phyloP scores from a whole-genome alignment of 805 yeast genomes.

The Ogataea paraovalis region DNA sequence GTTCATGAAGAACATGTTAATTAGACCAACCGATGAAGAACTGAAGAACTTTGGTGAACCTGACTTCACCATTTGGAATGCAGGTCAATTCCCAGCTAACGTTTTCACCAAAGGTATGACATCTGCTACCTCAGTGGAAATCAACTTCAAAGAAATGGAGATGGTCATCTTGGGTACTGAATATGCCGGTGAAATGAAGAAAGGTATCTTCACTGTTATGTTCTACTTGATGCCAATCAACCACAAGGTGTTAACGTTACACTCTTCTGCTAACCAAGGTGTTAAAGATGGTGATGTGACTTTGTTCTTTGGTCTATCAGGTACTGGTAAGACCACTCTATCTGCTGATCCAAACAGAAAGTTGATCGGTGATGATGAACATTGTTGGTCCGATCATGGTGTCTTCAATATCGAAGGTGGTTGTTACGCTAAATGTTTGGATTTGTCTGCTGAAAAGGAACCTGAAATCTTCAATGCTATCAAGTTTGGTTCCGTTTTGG shows the following conservation, averaged over 20 bases:
- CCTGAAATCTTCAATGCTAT: constrained; percentile 97
- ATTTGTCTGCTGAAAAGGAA: constrained; percentile 84
- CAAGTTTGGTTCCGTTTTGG: constrained; percentile 90
- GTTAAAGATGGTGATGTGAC: constrained; percentile 77
- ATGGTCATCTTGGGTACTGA: constrained; percentile 98
- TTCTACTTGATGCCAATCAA: constrained; percentile 96
- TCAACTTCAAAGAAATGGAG: constrained; percentile 96
- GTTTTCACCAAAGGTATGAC: constrained; percentile 96
- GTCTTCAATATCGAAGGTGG: constrained; percentile 99
- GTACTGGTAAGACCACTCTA: constrained; percentile 97
- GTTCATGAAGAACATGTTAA: constrained; percentile 97
- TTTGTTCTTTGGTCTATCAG: constrained; percentile 92
- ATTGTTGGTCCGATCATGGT: constrained; percentile 98
- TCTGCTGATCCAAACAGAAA: constrained; percentile 93
- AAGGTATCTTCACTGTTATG: constrained; percentile 98
- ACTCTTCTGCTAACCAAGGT: constrained; percentile 95
- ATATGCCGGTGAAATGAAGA: constrained; percentile 99
- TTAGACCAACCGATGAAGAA: constrained; percentile 90
- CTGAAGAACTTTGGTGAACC: constrained; percentile 90
- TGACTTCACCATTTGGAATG: constrained; percentile 96
- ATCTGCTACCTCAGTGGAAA: constrained; percentile 90
- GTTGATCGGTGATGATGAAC: constrained; percentile 98
- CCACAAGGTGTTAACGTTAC: constrained; percentile 87
- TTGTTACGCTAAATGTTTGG: constrained; percentile 96
- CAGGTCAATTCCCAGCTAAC: constrained; percentile 98